Evolutionary conservation across 148 eudicot genomes (phyloP).

Genomic region (Simmondsia chinensis): DNA sequence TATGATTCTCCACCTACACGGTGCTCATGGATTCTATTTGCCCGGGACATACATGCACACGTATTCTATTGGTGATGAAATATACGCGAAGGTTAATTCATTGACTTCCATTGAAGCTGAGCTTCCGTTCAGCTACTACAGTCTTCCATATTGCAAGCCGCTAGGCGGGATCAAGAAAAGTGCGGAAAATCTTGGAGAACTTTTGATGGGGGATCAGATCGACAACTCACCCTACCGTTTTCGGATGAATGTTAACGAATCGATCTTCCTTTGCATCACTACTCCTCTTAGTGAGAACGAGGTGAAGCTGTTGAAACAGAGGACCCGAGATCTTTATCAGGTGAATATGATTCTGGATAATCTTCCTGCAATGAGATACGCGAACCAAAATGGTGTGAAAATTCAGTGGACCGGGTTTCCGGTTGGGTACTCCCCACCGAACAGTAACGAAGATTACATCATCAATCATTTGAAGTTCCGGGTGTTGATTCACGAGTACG

Average conservation of each 20-base stretch:
- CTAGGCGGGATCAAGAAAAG: conserved; percentile 46
- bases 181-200: conserved; percentile 79
- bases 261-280: conserved; percentile 48
- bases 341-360: conserved; percentile 66
- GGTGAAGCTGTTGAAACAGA: conserved; percentile 59
- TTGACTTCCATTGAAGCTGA: conserved; percentile 66
- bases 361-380: conserved; percentile 60
- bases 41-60: conserved; percentile 68
- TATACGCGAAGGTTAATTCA: conserved; percentile 64
- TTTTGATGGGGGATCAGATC: conserved; percentile 75
- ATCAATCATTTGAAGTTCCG: conserved; percentile 54
- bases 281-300: conserved; percentile 36
- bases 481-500: conserved; percentile 63
- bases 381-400: conserved; percentile 35
- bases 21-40: conserved; percentile 54
- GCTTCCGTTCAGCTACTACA: conserved; percentile 73
- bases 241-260: conserved; percentile 50
- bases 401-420: conserved; percentile 66
- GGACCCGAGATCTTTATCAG: conserved; percentile 60
- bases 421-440: conserved; percentile 43
- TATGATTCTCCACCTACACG: conserved; percentile 17
- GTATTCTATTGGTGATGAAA: conserved; percentile 30
- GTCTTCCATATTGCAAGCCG: conserved; percentile 67
- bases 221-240: conserved; percentile 66
- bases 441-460: conserved; percentile 40